Base-by-base conservation (phyloP, 2,329 filamentous ascomycete species). In the Aureobasidium namibiae region DNA sequence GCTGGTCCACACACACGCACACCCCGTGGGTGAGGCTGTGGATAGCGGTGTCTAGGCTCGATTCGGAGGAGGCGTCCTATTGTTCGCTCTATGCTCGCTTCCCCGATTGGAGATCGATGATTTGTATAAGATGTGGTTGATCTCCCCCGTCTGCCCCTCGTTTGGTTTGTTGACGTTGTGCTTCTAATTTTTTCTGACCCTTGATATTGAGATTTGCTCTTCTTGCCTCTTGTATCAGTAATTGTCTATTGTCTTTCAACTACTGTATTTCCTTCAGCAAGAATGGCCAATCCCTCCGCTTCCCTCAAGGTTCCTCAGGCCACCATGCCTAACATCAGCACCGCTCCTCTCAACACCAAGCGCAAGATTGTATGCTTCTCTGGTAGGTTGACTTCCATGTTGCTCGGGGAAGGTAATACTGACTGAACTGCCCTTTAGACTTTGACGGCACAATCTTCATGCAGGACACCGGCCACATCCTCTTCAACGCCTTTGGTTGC, bases 381-480 rank as follows among this genome's bases (percentile, higher is more conserved):
- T 65, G 80, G 79, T 81, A 75, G 56, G 72, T 61, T 21, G 39
- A 56, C 38, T 4, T 48, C 21, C n/a, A 49, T 23, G n/a, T 13
- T 8, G 23, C 16, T 26, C 21, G 23, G 16, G 9, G 18, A 26
- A 14, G 4, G 26, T 14, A 4, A 45, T 31, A 16, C 41, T 58
- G 44, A 46, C 34, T 39, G 7, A 2, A 14, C 36, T 38, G 34
- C 34, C 50, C 60, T 41, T 31, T 61, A 86, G 84, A 88, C 70
- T 88, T 88, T 65, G 85, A 88, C 69, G 85, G 85, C 63, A 88
- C 85, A 4, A 88, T 88, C 63, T 87, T 86, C 75, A 85, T 67
- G 66, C 61, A 67, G 76, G 83, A 86, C 65, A 87, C 82, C 1
- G 86, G 86, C 45, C 85, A 88, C 68, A 80, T 87, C 63, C 80